Base-by-base conservation (phyloP, 805 yeast species). In the Saccharomycopsis selenospora region DNA sequence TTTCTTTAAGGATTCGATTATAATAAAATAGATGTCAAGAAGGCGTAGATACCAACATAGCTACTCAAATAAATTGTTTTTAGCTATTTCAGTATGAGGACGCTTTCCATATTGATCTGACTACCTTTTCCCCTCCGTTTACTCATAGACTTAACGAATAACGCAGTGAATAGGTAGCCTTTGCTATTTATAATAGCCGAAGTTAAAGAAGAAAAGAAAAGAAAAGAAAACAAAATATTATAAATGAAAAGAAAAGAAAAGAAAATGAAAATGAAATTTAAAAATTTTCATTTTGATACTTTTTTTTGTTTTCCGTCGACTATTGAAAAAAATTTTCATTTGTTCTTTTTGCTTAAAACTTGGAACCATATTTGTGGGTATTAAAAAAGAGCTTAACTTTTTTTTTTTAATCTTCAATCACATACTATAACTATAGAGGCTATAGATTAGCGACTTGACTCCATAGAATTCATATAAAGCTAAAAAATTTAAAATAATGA, bases 71-170 rank as follows among this genome's bases (percentile, higher is more conserved):
- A n/a, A n/a, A n/a, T n/a, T n/a, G n/a, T 28, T 27, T 42, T 20
- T 36, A 46, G 44, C 36, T 27, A 43, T 17, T 18, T 30, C 46
- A 43, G 53, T 50, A 50, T 50, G 50, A 50, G 53, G 47, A 28
- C 53, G 53, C 38, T 43, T 13, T 10, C 47, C 50, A 41, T 23
- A 36, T 50, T 43, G 17, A 23, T 50, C 53, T 50, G 36, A 49
- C 43, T 46, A 50, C 50, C 53, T 50, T 50, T 50, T 50, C 53
- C 53, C 53, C 53, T 50, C 53, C 46, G 50, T 38, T 50, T 47
- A 43, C 47, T 50, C 53, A 50, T 43, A 36, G 18, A 45, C 42
- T 23, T 36, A 26, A 26, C 26, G 43, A 48, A 44, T 44, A 48
- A 38, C 50, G 46, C 53, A 50, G 53, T 50, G 53, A 50, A 50